These are phyloP conservation scores for Bretziella fagacearum DNA, from an alignment of 2,329 filamentous ascomycete genomes.

Conservation along the genomic window DNA sequence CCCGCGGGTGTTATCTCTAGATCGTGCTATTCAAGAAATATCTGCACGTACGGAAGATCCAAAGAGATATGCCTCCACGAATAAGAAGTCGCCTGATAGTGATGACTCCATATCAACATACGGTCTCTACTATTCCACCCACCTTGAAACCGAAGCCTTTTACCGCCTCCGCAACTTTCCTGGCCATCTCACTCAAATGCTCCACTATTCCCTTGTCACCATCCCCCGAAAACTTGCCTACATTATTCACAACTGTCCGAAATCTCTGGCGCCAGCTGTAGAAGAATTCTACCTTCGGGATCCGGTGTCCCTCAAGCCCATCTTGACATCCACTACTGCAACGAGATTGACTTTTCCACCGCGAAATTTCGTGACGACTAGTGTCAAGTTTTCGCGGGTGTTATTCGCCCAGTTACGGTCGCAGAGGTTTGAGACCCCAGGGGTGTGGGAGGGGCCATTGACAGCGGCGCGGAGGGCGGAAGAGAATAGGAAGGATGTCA, in stretches of 20 bases:
- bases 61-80: no score
- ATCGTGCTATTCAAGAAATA: background rate
- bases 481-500: no score
- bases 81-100: background rate
- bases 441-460: constrained; percentile 27
- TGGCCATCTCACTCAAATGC: constrained; percentile 49
- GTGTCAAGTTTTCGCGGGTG: constrained; percentile 69
- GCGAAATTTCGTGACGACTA: constrained; percentile 60
- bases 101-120: background rate
- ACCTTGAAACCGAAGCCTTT: constrained; percentile 73
- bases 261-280: constrained; percentile 63
- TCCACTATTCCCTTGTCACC: constrained; percentile 58
- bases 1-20: background rate
- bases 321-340: constrained; percentile 30
- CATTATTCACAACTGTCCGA: constrained; percentile 57
- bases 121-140: constrained; percentile 48
- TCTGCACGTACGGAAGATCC: background rate
- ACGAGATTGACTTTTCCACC: constrained; percentile 50
- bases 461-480: no score
- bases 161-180: constrained; percentile 78
- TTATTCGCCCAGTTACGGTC: constrained; percentile 81
- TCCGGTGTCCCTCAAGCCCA: constrained; percentile 52
- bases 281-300: constrained; percentile 91
- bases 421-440: constrained; percentile 58
- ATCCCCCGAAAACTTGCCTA: constrained; percentile 71